A percentile compares a stretch with the other conserved stretches of the same genome.
Evolutionary conservation across 805 yeast genomes (phyloP).

Genomic region (Torulaspora maleeae): DNA sequence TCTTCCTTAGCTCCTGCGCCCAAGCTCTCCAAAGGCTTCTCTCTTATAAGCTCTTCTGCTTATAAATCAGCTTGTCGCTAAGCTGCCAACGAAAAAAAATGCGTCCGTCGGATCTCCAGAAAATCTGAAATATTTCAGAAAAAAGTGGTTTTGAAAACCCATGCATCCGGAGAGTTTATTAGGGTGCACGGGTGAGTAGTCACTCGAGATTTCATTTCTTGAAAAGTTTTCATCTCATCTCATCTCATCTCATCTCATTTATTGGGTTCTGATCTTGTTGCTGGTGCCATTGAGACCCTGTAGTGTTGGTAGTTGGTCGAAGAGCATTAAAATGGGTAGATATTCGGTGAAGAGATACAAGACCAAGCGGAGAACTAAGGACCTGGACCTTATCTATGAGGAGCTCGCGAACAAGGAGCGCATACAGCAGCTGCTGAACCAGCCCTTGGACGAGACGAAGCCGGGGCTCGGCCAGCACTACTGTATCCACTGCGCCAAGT

Average conservation of each 20-base stretch:
- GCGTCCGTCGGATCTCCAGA: conserved; percentile 4
- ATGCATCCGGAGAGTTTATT: not conserved
- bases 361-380: conserved; percentile 83
- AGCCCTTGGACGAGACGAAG: conserved; percentile 80
- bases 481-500: conserved; percentile 91
- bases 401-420: conserved; percentile 65
- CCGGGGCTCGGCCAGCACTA: conserved; percentile 95
- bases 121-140: not conserved
- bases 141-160: not conserved
- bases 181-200: conserved; percentile 8
- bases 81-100: not conserved
- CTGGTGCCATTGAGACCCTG: too few relatives aligned
- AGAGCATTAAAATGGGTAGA: conserved; percentile 59
- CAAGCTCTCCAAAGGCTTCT: not conserved
- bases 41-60: conserved; percentile 2
- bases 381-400: conserved; percentile 72
- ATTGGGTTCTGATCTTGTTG: not conserved
- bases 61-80: not conserved
- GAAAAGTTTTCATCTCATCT: conserved; percentile 11
- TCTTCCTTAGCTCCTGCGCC: not conserved
- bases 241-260: conserved; percentile 15
- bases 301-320: not conserved
- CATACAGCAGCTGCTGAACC: conserved; percentile 66
- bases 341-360: conserved; percentile 81
- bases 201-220: not conserved